Base-by-base conservation (phyloP, 257 asterid species). In the Ligustrum vulgare region DNA sequence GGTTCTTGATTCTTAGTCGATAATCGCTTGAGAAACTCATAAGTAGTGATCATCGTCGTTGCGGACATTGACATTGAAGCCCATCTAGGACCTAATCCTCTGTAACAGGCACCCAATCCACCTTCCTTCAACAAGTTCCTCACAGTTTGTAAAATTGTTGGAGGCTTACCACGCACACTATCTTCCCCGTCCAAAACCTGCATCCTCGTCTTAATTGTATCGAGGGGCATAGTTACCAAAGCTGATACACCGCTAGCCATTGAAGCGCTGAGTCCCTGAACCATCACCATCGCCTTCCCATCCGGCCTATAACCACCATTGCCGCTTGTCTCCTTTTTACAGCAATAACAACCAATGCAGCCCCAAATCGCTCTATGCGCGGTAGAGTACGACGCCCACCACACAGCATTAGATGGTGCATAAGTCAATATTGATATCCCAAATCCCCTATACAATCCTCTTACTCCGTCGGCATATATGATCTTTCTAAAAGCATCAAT, bases 41-140 rank as follows among this genome's bases (percentile, higher is more conserved):
- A 95, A 9, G 97, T 95, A 10, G 98, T 95, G 86, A 95, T 90
- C 99, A 95, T 95, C 33, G 97, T 93, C 11, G 90, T 89, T 0
- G 99, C 99, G 41, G 99, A 93, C 97, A 93, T 60, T 0, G 99
- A 89, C 99, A 95, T 93, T 8, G 97, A 95, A 67, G 92, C 97
- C 98, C 97, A 95, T 79, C 99, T 95, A 2, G 98, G 99, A 33
- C 92, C 97, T 54, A 95, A 84, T 45, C 99, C 99, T 83, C 97
- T 83, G 74, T 95, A 95, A 80, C 98, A 95, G 75, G 99, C 99
- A 65, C 93, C 69, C 60, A 91, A 83, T 70, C 99, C 99, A 13
- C 98, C 97, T 86, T 95, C 96, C 86, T 85, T 87, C 15, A 95
- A 86, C 87, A 95, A 85, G 66, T 86, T 87, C 82, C 91, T 85